Base-by-base conservation (phyloP, 179 eudicot species). In the Camellia oleifera region DNA sequence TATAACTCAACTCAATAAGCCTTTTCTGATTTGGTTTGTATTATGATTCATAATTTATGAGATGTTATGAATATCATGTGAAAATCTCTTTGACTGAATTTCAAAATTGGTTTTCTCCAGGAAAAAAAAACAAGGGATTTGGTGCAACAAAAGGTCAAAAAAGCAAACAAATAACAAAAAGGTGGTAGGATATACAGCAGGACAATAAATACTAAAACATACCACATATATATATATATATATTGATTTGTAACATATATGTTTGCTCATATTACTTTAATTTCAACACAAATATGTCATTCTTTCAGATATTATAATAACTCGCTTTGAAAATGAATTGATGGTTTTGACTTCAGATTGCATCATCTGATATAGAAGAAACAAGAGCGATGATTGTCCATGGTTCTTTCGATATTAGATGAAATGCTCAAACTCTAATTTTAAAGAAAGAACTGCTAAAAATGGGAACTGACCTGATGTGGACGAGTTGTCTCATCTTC, bases 401-500 rank as follows among this genome's bases (percentile, higher is more conserved):
- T 32, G 1, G 40, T 32, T 32, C 40, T 32, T 32, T 32, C 2
- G 40, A 32, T 32, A 32, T 32, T 32, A 32, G 40, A 32, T 32
- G 40, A 32, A 32, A 32, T 32, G 40, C 40, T 32, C 40, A 32
- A 32, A 32, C 40, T 32, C 40, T 32, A 32, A 32, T 32, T 32
- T 32, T 32, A 32, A 32, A 32, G 40, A 66, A 9, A 57, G 26
- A 75, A 65, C 68, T 52, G 77, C 13, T 40, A 12, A 79, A 69
- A 69, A 73, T 76, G 69, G 7, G 77, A 50, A 76, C 66, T 44
- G 64, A 86, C 89, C 89, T 86, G 85, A 82, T 79, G 86, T 23
- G 86, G 78, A 42, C n/a, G 18, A 61, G 60, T 77, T 14, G 20
- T 71, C 69, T 17, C 81, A 83, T 76, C 75, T 71, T 75, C 86